These are phyloP conservation scores for Rhododendron molle DNA, from an alignment of 148 eudicot species.

Conservation along the genomic window DNA sequence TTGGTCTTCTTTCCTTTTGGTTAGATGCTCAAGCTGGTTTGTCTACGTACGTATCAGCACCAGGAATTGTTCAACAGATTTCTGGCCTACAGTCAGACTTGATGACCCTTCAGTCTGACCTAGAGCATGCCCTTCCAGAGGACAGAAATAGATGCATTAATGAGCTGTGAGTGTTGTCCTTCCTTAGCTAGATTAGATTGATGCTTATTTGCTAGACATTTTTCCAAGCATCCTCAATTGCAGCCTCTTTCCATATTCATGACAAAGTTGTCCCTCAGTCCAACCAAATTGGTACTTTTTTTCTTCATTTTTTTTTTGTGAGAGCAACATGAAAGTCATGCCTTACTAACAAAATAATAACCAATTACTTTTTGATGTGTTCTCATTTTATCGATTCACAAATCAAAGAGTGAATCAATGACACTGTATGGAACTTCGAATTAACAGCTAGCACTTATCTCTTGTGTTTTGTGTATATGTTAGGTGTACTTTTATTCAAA, in stretches of 20 bases:
- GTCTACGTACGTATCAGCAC: slow-evolving; percentile 89
- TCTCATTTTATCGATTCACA: not conserved
- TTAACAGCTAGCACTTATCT: not conserved
- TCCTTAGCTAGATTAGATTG: not conserved
- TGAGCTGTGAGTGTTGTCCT: slow-evolving; percentile 57
- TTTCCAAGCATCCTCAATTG: not conserved
- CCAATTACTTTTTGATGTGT: not conserved
- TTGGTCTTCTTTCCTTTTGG: slow-evolving; percentile 18
- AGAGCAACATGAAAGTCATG: slow-evolving; percentile 3
- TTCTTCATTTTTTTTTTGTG: not conserved
- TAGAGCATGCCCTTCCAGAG: slow-evolving; percentile 81
- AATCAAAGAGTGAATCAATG: not conserved
- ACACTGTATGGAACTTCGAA: not conserved
- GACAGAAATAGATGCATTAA: slow-evolving; percentile 94
- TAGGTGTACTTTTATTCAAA: slow-evolving; percentile 90
- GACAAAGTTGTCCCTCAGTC: not conserved
- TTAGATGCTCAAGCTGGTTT: slow-evolving; percentile 80
- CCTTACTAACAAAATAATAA: not conserved
- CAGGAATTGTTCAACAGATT: slow-evolving; percentile 91
- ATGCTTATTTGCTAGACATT: not conserved
- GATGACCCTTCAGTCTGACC: slow-evolving; percentile 79
- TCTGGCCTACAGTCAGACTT: slow-evolving; percentile 84
- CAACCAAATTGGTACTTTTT: slow-evolving; percentile 8
- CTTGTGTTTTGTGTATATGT: not conserved
- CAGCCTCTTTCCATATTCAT: not conserved